Conservation (phyloP, 1,284 basidiomycete species). For the Malassezia slooffiae region DNA sequence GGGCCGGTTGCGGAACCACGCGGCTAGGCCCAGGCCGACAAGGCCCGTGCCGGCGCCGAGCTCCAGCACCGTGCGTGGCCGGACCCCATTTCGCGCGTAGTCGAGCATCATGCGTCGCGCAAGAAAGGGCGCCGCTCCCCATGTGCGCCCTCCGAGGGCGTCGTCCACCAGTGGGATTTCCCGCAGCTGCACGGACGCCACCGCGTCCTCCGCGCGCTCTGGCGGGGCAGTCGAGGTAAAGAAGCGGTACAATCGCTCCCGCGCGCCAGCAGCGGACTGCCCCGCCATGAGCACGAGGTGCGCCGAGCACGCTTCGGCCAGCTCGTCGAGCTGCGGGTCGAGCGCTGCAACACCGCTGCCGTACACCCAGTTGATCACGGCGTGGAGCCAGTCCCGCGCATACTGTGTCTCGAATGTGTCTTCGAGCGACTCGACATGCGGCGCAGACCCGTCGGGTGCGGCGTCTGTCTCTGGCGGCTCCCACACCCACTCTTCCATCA, state of each 20-base stretch:
- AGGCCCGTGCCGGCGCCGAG: conserved; percentile 42
- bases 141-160: conserved; percentile 34
- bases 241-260: conserved; percentile 4
- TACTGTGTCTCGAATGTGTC: conserved; percentile 11
- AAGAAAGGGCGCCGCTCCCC: conserved; percentile 38
- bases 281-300: conserved; percentile 9
- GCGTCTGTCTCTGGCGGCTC: background rate
- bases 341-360: background rate
- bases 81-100: background rate
- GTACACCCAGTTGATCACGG: conserved; percentile 7
- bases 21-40: conserved; percentile 25
- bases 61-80: conserved; percentile 23
- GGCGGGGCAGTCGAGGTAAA: background rate
- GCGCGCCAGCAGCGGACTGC: conserved; percentile 3
- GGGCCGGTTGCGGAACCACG: conserved; percentile 8
- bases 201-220: background rate
- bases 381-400: conserved; percentile 8
- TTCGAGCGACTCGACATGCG: too few relatives aligned
- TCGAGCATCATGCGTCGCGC: conserved; percentile 25
- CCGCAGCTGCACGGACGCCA: conserved; percentile 17
- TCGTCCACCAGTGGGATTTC: conserved; percentile 30
- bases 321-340: background rate
- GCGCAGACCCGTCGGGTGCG: too few relatives aligned
- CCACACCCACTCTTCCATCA: conserved; percentile 1
- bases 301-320: conserved; percentile 4